phyloP scores from a whole-genome alignment of 176 grass and related monocot genomes.

The Luzula sylvatica region DNA sequence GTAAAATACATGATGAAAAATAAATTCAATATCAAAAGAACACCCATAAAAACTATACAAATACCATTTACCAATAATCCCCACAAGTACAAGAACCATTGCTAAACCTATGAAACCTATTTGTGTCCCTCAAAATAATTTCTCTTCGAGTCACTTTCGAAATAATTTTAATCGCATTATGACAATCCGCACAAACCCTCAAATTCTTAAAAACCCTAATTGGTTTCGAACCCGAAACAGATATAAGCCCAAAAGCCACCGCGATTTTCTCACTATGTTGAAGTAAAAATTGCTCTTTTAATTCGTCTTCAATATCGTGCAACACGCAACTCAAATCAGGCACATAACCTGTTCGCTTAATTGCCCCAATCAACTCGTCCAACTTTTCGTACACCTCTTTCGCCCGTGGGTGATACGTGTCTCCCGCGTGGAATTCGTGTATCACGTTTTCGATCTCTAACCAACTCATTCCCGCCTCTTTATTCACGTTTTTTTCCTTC shows the following conservation, averaged over 20 bases:
- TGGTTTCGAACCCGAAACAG: constrained; percentile 39
- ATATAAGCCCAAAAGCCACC: constrained; percentile 61
- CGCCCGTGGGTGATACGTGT: constrained; percentile 47
- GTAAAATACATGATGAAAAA: too few relatives aligned
- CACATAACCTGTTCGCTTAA: constrained; percentile 53
- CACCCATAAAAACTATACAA: not conserved
- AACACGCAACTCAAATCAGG: constrained; percentile 65
- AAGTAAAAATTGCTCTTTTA: constrained; percentile 70
- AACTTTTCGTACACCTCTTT: constrained; percentile 54
- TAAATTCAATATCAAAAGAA: too few relatives aligned
- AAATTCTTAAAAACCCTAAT: constrained; percentile 93
- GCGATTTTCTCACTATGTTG: constrained; percentile 93
- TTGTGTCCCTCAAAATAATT: constrained; percentile 77
- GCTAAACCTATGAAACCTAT: constrained; percentile 75
- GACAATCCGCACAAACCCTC: constrained; percentile 65
- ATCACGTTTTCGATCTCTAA: constrained; percentile 59
- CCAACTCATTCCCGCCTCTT: constrained; percentile 88
- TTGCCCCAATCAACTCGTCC: constrained; percentile 32
- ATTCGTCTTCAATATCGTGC: constrained; percentile 64
- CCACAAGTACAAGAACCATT: constrained; percentile 56
- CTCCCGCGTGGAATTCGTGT: constrained; percentile 66
- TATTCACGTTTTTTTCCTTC: constrained; percentile 61
- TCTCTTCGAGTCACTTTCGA: constrained; percentile 50
- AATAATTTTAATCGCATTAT: constrained; percentile 63
- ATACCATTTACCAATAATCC: constrained; percentile 43